Base-by-base conservation (phyloP, 140 eudicot genomes). In the Bidens hawaiensis region DNA sequence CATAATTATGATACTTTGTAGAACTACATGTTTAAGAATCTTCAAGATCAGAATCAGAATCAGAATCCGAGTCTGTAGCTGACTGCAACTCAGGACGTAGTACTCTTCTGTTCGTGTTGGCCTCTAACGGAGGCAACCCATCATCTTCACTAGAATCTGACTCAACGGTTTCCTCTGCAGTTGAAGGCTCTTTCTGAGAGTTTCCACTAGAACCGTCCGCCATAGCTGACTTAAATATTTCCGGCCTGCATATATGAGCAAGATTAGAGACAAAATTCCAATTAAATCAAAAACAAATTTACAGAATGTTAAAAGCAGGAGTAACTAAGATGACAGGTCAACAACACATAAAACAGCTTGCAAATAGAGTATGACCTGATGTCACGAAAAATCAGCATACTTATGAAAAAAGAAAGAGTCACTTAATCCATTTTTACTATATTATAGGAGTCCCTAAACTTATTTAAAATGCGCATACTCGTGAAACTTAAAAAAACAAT, bases 61-160 rank as follows among this genome's bases (percentile, higher is more conserved):
- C n/a, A n/a, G n/a, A n/a, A n/a, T 38, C 45, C 1, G 87, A 75
- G 14, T 76, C 81, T 27, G 77, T 28, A 68, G 57, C 76, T 11
- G 79, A 38, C 19, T 46, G 57, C 50, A 70, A 48, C 40, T 65
- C 73, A 3, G 38, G 41, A n/a, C n/a, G n/a, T 11, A 70, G 85
- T 26, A 50, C 68, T 60, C 70, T 48, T 79, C 91, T 83, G 64
- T 90, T 90, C 51, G 76, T 84, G 65, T 90, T 90, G 36, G 91
- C 86, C 78, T 87, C 88, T 45, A 87, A 47, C 17, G 94, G 94
- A 9, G 94, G 94, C 42, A 87, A 76, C 15, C 85, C 94, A 67
- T 86, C 97, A 70, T 82, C 90, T 49, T 79, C 94, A 63, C 84
- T 79, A 18, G 83, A 74, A 71, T 68, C 64, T 22, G 34, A 30